phyloP scores from a whole-genome alignment of 495 filamentous ascomycete genomes.

The Rhypophila decipiens region DNA sequence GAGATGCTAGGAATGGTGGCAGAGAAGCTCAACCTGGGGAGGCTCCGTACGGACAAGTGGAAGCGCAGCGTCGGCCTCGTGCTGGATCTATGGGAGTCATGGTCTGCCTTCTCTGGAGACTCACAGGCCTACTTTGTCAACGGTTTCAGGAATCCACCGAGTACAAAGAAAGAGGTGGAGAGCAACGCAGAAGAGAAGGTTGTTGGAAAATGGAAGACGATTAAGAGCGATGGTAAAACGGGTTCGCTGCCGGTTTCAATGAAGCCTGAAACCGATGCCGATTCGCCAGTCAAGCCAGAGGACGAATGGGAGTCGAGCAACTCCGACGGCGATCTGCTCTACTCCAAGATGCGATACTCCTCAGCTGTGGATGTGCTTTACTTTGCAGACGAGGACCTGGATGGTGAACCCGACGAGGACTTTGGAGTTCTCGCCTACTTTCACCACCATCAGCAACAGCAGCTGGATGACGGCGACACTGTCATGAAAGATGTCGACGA shows the following conservation, averaged over 20 bases:
- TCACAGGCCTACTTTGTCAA: slow-evolving; percentile 66
- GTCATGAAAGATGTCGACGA: slow-evolving; percentile 12
- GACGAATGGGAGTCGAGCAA: slow-evolving; percentile 28
- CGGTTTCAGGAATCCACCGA: slow-evolving; percentile 69
- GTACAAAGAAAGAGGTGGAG: slow-evolving; percentile 45
- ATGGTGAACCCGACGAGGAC: slow-evolving; percentile 20
- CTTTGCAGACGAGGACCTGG: slow-evolving; percentile 22
- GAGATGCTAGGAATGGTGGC: slow-evolving; percentile 74
- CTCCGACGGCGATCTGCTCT: slow-evolving; percentile 26
- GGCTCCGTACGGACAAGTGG: slow-evolving; percentile 83
- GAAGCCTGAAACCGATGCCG: slow-evolving; percentile 3
- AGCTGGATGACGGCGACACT: no score
- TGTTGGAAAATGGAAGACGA: slow-evolving; percentile 61
- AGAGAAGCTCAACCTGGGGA: slow-evolving; percentile 72
- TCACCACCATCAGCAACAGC: no score
- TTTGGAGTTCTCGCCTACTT: not conserved
- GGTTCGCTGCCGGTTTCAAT: slow-evolving; percentile 31
- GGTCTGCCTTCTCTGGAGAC: slow-evolving; percentile 76
- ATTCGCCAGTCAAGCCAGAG: slow-evolving; percentile 17
- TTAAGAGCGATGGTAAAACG: slow-evolving; percentile 44
- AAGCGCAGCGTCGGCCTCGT: slow-evolving; percentile 71
- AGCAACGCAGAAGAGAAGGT: slow-evolving; percentile 46
- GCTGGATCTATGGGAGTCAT: slow-evolving; percentile 78
- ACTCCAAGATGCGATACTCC: slow-evolving; percentile 15
- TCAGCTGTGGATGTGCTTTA: slow-evolving; percentile 16